Base-by-base conservation (phyloP, 441 rosid genomes). In the Bruguiera hainesii region DNA sequence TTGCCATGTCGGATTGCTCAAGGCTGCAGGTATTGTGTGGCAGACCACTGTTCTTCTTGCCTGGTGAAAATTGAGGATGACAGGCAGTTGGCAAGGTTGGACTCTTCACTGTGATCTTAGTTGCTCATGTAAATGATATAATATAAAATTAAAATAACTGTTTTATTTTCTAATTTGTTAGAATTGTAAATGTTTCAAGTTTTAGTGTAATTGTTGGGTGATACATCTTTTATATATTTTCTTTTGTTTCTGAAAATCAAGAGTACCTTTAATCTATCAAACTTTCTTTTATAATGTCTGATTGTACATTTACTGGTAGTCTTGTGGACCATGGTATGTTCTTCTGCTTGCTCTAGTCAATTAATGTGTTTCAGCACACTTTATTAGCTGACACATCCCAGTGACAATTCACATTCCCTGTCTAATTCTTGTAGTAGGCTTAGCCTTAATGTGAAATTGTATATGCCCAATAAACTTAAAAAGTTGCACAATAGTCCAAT, bases 1-100 rank as follows among this genome's bases (percentile, higher is more conserved):
- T 84, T 94, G 79, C 99, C 99, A 11, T 94, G 99, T 75, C 90
- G 98, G 78, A 94, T 94, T 65, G 99, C 97, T 76, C 84, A 84
- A 67, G 99, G 99, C 62, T 94, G 98, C 88, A 89, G 71, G 74
- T 91, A 89, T 65, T 94, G 98, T 72, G 82, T 74, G 37, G 84
- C 90, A 69, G 89, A 88, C 20, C 96, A 94, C 78, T 85, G 80
- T 50, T 91, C 99, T 37, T 94, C 94, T 70, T 94, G 99, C 85
- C 92, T 94, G 50, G 97, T 94, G 75, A 91, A 84, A 82, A 91
- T 94, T 71, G 89, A 82, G 66, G 97, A 89, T 80, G 94, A 84
- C 53, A 80, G 73, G 70, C 84, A 82, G 72, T 75, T 82, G 42
- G 71, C 85, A 65, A 89, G 98, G 98, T 88, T 49, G 28, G 66